Evolutionary conservation across 176 grass and related monocot genomes (phyloP).

Genomic region (Musa schizocarpa): DNA sequence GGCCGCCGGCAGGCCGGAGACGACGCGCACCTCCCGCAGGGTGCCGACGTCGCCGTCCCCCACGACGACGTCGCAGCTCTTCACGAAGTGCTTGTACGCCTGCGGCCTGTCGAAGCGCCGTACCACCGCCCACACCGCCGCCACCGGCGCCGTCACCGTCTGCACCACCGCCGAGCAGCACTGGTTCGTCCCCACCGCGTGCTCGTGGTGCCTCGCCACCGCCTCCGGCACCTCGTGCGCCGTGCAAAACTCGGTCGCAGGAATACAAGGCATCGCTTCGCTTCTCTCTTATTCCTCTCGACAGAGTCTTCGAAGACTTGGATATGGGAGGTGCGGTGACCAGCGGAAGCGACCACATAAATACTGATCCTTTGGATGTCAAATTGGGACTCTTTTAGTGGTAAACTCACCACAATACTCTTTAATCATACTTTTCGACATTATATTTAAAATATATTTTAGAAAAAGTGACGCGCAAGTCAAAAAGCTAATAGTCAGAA

Average conservation of each 20-base stretch:
- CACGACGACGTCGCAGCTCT: conserved; percentile 63
- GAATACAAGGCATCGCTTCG: no score
- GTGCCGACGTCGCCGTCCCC: conserved; percentile 86
- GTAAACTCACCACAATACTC: no score
- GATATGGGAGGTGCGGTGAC: no score
- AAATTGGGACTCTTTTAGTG: no score
- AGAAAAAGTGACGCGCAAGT: no score
- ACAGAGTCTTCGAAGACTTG: no score
- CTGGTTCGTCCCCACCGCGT: conserved; percentile 35
- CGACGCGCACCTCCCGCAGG: conserved; percentile 74
- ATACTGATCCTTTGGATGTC: no score
- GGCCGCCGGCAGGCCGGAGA: conserved; percentile 79
- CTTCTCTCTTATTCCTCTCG: no score
- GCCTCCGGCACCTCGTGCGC: conserved; percentile 47
- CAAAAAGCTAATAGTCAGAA: no score
- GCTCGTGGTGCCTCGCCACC: conserved; percentile 72
- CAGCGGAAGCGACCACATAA: no score
- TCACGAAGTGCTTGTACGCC: conserved; percentile 82
- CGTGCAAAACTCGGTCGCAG: background rate
- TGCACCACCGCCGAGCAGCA: conserved; percentile 90
- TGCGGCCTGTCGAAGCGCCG: conserved; percentile 92
- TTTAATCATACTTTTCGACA: no score
- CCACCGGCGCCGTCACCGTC: conserved; percentile 58
- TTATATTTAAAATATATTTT: no score
- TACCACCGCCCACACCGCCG: conserved; percentile 78